These are phyloP conservation scores for Silene uniflora DNA, from an alignment of 148 eudicot species.

Conservation along the genomic window DNA sequence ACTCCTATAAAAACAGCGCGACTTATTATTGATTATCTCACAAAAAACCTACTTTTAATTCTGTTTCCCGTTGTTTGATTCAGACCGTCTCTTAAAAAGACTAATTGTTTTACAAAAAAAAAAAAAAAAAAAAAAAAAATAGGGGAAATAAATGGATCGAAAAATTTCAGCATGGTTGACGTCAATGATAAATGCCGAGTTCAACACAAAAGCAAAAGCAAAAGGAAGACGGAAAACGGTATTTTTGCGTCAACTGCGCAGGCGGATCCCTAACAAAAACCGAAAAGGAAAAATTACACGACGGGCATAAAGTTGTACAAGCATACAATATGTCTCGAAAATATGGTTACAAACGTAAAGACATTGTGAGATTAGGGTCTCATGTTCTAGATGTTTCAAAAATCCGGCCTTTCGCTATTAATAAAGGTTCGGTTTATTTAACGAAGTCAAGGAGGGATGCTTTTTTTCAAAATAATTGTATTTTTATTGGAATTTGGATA, in stretches of 20 bases:
- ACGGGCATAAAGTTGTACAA: background rate
- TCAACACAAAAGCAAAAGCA: slow-evolving; percentile 10
- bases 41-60: background rate
- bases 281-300: slow-evolving; percentile 2
- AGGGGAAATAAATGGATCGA: background rate
- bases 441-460: background rate
- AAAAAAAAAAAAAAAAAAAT: too few species aligned
- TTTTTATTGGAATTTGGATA: too few species aligned
- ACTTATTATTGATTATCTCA: background rate
- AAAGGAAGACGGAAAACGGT: background rate
- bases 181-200: slow-evolving; percentile 11
- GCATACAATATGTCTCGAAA: background rate
- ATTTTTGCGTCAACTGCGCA: background rate
- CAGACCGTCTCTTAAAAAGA: background rate
- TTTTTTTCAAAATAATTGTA: too few species aligned
- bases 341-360: background rate
- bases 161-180: background rate
- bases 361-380: background rate
- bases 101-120: background rate
- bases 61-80: background rate
- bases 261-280: background rate
- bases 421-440: background rate
- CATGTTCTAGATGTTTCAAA: background rate
- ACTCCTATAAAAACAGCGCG: background rate
- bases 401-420: background rate